Evolutionary conservation across 2,329 filamentous ascomycete species (phyloP).

Genomic region (Trichophyton verrucosum): DNA sequence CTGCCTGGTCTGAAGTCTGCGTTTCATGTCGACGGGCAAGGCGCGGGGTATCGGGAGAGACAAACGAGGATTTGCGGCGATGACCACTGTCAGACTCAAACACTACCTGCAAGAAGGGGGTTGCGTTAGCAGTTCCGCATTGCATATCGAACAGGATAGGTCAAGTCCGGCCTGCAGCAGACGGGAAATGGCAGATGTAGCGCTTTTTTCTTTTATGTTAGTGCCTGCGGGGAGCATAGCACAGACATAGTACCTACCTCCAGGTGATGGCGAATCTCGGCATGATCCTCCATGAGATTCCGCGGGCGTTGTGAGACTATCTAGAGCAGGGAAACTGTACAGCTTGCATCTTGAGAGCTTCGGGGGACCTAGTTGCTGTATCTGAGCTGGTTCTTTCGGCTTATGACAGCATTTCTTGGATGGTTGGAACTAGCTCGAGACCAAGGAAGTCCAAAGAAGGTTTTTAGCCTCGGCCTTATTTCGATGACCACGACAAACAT

Average conservation of each 20-base stretch:
- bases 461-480: background rate
- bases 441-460: background rate
- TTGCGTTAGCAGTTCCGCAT: background rate
- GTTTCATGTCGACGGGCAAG: constrained; percentile 27
- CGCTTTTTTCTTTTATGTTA: background rate
- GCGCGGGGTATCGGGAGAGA: constrained; percentile 31
- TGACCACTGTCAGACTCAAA: constrained; percentile 31
- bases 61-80: constrained; percentile 50
- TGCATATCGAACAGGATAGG: background rate
- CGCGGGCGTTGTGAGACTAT: background rate
- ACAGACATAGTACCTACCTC: background rate
- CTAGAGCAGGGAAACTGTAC: background rate
- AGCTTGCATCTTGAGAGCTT: background rate
- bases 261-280: constrained; percentile 3
- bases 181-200: background rate
- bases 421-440: too few species aligned
- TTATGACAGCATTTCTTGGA: background rate
- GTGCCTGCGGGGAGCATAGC: background rate
- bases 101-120: constrained; percentile 32
- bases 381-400: background rate
- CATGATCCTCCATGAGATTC: constrained; percentile 2
- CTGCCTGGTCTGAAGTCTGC: constrained; percentile 16
- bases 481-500: background rate
- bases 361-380: background rate
- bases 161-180: background rate